A percentile compares a stretch with the other conserved stretches of the same genome.
phyloP scores from a whole-genome alignment of 2,329 filamentous ascomycete genomes.

The Phialophora tarda region DNA sequence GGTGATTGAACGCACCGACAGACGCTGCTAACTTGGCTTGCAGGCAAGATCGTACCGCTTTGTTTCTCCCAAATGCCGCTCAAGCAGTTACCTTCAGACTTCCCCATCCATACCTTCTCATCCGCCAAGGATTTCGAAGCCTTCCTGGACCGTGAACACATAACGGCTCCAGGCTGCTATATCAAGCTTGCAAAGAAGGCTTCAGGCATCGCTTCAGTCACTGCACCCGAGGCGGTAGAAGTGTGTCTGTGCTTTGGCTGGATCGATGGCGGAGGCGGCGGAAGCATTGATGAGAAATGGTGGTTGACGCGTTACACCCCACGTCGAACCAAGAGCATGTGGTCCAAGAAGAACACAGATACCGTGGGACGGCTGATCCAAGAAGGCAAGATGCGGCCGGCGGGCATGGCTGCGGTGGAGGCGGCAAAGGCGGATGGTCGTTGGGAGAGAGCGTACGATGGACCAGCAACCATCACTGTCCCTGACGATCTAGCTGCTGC shows the following conservation, averaged over 20 bases:
- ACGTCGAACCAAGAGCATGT: conserved; percentile 60
- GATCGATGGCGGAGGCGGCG: conserved; percentile 63
- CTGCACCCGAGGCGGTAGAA: conserved; percentile 59
- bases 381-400: conserved; percentile 56
- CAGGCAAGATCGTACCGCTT: background rate
- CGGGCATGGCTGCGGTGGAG: conserved; percentile 59
- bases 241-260: conserved; percentile 66
- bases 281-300: conserved; percentile 52
- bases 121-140: conserved; percentile 44
- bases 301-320: conserved; percentile 66
- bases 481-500: conserved; percentile 58
- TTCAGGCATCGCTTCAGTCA: conserved; percentile 53
- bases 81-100: conserved; percentile 36
- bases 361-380: conserved; percentile 55
- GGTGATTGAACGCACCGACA: background rate
- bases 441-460: conserved; percentile 64
- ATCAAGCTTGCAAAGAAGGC: conserved; percentile 58
- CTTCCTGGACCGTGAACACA: conserved; percentile 51
- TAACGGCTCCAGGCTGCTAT: conserved; percentile 50
- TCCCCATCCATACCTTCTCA: conserved; percentile 43
- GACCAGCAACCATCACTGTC: conserved; percentile 54
- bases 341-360: conserved; percentile 65
- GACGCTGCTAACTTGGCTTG: background rate
- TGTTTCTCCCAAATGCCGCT: conserved; percentile 15
- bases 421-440: conserved; percentile 63